Base-by-base conservation (phyloP, 225 moss, liverwort and hornwort genomes). In the Ulota crispa region DNA sequence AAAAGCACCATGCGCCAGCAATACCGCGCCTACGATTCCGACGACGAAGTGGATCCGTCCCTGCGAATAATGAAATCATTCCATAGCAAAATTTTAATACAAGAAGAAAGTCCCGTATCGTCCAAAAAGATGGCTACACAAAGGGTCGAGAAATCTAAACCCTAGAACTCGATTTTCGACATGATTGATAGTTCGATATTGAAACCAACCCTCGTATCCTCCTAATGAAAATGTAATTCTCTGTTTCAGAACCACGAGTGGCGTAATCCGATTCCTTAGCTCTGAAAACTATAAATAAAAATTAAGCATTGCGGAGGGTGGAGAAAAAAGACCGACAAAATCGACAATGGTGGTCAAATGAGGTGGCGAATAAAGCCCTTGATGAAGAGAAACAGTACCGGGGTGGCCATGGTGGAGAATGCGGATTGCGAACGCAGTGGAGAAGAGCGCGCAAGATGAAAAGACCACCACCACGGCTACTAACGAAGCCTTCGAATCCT, bases 1-100 rank as follows among this genome's bases (percentile, higher is more conserved):
- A 66, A 90, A 82, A 5, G 89, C 94, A 56, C 89, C 88, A 63
- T 96, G 96, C 71, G 89, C 91, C 68, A 96, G 83, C 64, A 92
- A 80, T 6, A 96, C 71, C 28, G 80, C 88, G 41, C 96, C 94
- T 9, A 89, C 65, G 47, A 85, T 80, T 83, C 96, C 94, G 43
- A 93, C 53, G 54, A 83, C 21, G 41, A 94, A 83, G 84, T 94
- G 91, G 31, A 83, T 64, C 64, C 89, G 85, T 68, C 90, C 85
- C 91, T 82, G 76, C 47, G 19, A 47, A 68, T 14, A 8, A 59
- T 27, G 9, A 1, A 60, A 26, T 34, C 30, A 43, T 9, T n/a
- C 72, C 53, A 72, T 21, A 68, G 19, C 57, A 42, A 28, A 28
- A 34, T 10, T 59, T 73, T 54, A 73, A 20, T 7, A n/a, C 31